Evolutionary conservation across 495 filamentous ascomycete genomes (phyloP).

Genomic region (Neurospora sp.): DNA sequence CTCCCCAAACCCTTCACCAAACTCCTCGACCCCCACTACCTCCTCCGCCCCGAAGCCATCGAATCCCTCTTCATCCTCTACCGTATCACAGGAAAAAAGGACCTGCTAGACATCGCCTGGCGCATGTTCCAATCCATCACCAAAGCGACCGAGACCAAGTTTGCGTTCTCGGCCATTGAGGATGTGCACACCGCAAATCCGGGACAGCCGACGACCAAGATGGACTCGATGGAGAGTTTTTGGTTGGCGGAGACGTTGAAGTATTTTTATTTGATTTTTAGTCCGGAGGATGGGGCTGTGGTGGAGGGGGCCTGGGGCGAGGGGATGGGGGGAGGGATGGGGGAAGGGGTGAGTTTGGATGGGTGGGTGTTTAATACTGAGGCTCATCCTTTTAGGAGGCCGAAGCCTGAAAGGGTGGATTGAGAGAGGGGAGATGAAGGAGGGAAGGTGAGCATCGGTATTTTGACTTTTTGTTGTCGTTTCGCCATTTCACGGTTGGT

Average conservation of each 20-base stretch:
- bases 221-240: conserved; percentile 72
- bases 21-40: conserved; percentile 26
- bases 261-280: conserved; percentile 94
- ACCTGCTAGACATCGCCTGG: conserved; percentile 63
- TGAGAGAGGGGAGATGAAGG: too few species aligned
- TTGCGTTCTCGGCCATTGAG: conserved; percentile 47
- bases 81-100: conserved; percentile 59
- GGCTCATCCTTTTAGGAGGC: conserved; percentile 59
- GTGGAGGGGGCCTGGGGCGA: too few species aligned
- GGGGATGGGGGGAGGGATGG: too few species aligned
- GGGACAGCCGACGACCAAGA: conserved; percentile 15
- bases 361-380: conserved; percentile 83
- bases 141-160: conserved; percentile 47
- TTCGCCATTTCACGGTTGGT: too few species aligned
- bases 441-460: too few species aligned
- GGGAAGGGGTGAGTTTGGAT: conserved; percentile 49
- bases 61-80: conserved; percentile 70
- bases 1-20: conserved; percentile 48
- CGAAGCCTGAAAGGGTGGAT: neutral
- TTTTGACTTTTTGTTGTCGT: too few species aligned
- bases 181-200: conserved; percentile 28
- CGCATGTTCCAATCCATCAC: conserved; percentile 61
- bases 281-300: conserved; percentile 47
- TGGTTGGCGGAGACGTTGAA: conserved; percentile 98
- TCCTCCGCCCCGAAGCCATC: conserved; percentile 54